Evolutionary conservation across 768 basidiomycete genomes (phyloP), one percentile per base, ranked within the genome.

Genomic region (Pleurotus giganteus): DNA sequence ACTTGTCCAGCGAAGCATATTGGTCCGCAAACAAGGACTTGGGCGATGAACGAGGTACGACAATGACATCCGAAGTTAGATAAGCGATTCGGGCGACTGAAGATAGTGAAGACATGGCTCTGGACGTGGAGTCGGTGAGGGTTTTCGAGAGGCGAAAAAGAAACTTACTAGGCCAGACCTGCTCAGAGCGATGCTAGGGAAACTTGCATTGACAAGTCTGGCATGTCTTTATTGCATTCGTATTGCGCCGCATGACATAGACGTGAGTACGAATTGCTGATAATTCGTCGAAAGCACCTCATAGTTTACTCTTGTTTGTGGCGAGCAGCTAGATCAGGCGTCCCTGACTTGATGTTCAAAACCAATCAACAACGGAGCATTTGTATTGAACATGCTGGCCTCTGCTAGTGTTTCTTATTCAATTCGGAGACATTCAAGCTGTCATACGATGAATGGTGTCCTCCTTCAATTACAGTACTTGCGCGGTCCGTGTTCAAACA

Each of bases 21-120:
- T 66, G 67, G 44, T 70, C 58, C 19, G 72, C 60, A 65, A 82
- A 84, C 37, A 64, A 57, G 0, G 81, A 85, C 28, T 60, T 60
- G 4, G 61, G 65, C 11, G 76, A 65, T 2, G 82, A 76, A 39
- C 77, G 78, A 2, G 82, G 77, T 59, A 88, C 78, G 39, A 92
- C 70, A 13, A 91, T 61, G 43, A 80, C 69, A 61, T 89, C 88
- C 6, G 90, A 88, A 26, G 84, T 76, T 27, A 89, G 69, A 66
- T 79, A 85, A n/a, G 85, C 87, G 57, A 91, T 77, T 29, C 89
- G 84, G 36, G 86, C 80, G 53, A 88, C 85, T 4, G 78, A 61
- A 61, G 62, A 36, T 11, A 32, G 19, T 5, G 47, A 47, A 42
- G 50, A 27, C 63, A 63, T 65, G 55, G 50, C 45, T 47, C 61